Conservation (phyloP, 1,139 yeast species). For the Pichiaceae sp. region DNA sequence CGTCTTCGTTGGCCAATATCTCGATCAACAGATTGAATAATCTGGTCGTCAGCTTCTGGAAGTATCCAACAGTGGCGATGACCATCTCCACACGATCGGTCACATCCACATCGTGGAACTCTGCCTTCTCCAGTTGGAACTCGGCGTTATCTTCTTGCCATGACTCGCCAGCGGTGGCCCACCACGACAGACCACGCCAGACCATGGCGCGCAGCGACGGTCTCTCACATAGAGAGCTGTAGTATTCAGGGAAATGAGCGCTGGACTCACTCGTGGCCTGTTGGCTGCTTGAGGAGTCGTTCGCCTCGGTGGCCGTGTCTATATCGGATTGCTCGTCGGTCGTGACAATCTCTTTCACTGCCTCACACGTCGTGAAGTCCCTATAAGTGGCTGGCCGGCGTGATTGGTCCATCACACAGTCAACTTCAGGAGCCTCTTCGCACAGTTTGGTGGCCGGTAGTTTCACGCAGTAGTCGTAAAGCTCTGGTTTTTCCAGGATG, state of each 20-base stretch:
- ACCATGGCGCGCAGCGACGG: slow-evolving; percentile 56
- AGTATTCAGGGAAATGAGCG: not conserved
- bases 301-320: not conserved
- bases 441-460: slow-evolving; percentile 23
- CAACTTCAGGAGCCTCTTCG: slow-evolving; percentile 17
- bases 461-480: slow-evolving; percentile 45
- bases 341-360: slow-evolving; percentile 13
- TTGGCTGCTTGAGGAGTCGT: not conserved
- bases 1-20: slow-evolving; percentile 18
- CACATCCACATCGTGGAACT: slow-evolving; percentile 20
- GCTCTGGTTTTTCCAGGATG: slow-evolving; percentile 41
- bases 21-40: slow-evolving; percentile 25
- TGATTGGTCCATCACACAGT: slow-evolving; percentile 12
- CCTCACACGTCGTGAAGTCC: slow-evolving; percentile 25
- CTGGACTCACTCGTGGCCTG: not conserved
- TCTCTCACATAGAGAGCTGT: slow-evolving; percentile 29
- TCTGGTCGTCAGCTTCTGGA: slow-evolving; percentile 42
- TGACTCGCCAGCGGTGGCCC: slow-evolving; percentile 72
- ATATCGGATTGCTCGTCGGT: not conserved
- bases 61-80: slow-evolving; percentile 40
- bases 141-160: slow-evolving; percentile 13
- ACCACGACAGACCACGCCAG: slow-evolving; percentile 73
- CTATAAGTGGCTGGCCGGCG: slow-evolving; percentile 9
- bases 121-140: slow-evolving; percentile 16
- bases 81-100: slow-evolving; percentile 25